Conservation (phyloP, 2,329 filamentous ascomycete genomes). For the Anthostomella pinea region DNA sequence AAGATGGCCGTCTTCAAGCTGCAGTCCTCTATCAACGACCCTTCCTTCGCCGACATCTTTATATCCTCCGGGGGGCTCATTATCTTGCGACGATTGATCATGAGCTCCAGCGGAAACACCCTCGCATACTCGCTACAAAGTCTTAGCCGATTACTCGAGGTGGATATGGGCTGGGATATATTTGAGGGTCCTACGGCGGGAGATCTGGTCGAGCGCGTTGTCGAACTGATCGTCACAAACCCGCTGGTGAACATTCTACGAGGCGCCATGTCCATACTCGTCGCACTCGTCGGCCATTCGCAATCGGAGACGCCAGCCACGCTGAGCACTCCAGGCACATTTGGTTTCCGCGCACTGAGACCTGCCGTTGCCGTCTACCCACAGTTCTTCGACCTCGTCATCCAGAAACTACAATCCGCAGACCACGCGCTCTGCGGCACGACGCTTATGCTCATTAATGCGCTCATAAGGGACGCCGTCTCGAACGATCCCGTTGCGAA, state of each 20-base stretch:
- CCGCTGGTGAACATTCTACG: conserved; percentile 96
- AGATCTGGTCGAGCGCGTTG: conserved; percentile 72
- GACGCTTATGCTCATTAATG: conserved; percentile 91
- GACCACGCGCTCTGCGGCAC: conserved; percentile 96
- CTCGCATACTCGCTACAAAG: conserved; percentile 93
- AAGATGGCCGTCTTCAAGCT: conserved; percentile 99
- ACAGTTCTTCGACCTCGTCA: conserved; percentile 91
- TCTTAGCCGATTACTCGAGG: conserved; percentile 81
- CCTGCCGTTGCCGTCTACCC: conserved; percentile 88
- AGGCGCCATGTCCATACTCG: conserved; percentile 94
- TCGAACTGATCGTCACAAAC: conserved; percentile 91
- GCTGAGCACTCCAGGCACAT: conserved; percentile 53
- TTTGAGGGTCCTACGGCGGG: conserved; percentile 62
- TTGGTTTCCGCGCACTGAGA: conserved; percentile 88
- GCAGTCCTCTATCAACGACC: conserved; percentile 91
- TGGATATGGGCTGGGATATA: conserved; percentile 97
- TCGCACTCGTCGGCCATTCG: conserved; percentile 86
- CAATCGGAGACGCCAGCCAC: conserved; percentile 50
- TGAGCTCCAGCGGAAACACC: conserved; percentile 87
- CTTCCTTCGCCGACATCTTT: conserved; percentile 94
- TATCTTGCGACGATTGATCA: conserved; percentile 76
- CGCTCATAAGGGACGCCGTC: conserved; percentile 87
- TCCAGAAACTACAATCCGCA: conserved; percentile 85
- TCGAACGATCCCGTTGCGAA: conserved; percentile 60
- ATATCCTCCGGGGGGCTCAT: conserved; percentile 83